phyloP scores from a whole-genome alignment of 352 stramenopile species.

The Saprolegnia diclina region DNA sequence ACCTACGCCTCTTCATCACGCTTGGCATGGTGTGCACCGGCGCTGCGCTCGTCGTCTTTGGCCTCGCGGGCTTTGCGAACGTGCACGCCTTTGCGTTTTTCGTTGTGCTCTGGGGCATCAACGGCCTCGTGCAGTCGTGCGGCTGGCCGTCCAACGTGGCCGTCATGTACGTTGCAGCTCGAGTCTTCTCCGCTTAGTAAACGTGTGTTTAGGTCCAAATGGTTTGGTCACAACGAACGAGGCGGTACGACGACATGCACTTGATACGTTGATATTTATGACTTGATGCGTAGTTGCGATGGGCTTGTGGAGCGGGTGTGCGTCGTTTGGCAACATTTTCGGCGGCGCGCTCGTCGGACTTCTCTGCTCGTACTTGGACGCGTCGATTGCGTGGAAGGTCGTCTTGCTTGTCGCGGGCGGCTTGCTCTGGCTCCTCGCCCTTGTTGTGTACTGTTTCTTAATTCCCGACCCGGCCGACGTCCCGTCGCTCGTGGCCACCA shows the following conservation, averaged over 20 bases:
- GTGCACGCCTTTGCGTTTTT: constrained; percentile 32
- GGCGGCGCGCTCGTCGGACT: constrained; percentile 25
- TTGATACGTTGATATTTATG: neutral
- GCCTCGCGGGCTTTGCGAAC: constrained; percentile 26
- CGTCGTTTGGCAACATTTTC: constrained; percentile 33
- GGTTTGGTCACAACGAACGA: constrained; percentile 30
- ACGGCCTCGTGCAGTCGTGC: constrained; percentile 30
- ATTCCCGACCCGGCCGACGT: constrained; percentile 20
- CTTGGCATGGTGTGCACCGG: constrained; percentile 27
- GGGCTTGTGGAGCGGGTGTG: constrained; percentile 31
- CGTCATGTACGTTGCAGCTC: constrained; percentile 31
- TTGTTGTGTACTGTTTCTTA: constrained; percentile 23
- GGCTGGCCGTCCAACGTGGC: constrained; percentile 32
- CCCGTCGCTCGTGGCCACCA: neutral
- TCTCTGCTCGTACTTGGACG: constrained; percentile 13
- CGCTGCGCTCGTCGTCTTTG: constrained; percentile 27
- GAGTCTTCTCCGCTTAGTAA: too few relatives aligned
- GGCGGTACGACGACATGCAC: constrained; percentile 11
- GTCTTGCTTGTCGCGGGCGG: constrained; percentile 16
- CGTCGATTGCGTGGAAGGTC: constrained; percentile 27
- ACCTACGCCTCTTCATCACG: constrained; percentile 30
- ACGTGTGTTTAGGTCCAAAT: constrained; percentile 21
- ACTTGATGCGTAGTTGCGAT: constrained; percentile 26
- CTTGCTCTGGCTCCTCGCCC: constrained; percentile 23
- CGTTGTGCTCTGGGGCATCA: constrained; percentile 28